These are phyloP conservation scores for Telopea speciosissima DNA, from an alignment of 177 flowering plant genomes.

Conservation along the genomic window DNA sequence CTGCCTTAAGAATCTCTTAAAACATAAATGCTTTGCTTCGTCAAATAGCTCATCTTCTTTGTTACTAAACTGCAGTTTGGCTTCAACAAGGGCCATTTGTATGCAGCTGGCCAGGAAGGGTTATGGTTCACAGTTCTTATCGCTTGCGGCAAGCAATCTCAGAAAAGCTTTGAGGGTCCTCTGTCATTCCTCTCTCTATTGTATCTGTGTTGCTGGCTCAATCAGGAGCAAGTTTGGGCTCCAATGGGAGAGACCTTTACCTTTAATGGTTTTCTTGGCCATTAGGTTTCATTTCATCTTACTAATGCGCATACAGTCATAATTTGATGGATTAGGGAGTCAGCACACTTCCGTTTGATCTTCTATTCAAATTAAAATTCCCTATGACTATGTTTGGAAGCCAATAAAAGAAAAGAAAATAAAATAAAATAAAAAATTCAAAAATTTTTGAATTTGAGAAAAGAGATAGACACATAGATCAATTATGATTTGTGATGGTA, in stretches of 20 bases:
- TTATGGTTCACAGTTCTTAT: conserved; percentile 38
- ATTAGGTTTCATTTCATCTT: conserved; percentile 44
- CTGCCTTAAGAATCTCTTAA: too few species aligned
- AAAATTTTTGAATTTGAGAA: too few species aligned
- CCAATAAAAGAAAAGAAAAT: too few species aligned
- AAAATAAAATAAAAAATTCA: too few species aligned
- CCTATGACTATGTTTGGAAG: too few species aligned
- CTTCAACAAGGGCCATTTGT: conserved; percentile 50
- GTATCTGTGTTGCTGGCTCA: conserved; percentile 65
- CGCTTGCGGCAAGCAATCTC: conserved; percentile 54
- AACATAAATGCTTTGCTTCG: too few species aligned
- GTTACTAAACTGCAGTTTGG: too few species aligned
- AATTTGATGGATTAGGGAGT: not conserved
- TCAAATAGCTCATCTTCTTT: too few species aligned
- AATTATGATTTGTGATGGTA: too few species aligned
- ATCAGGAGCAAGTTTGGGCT: conserved; percentile 79
- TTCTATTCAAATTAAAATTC: not conserved
- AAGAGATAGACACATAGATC: too few species aligned
- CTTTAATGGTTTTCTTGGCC: conserved; percentile 89
- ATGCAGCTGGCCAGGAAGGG: conserved; percentile 63
- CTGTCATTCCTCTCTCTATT: conserved; percentile 46
- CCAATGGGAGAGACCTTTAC: conserved; percentile 59
- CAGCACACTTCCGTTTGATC: not conserved
- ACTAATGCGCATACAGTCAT: not conserved
- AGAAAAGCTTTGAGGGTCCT: conserved; percentile 37